Evolutionary conservation across 768 basidiomycete genomes (phyloP).

Genomic region (Ramaria rubella): DNA sequence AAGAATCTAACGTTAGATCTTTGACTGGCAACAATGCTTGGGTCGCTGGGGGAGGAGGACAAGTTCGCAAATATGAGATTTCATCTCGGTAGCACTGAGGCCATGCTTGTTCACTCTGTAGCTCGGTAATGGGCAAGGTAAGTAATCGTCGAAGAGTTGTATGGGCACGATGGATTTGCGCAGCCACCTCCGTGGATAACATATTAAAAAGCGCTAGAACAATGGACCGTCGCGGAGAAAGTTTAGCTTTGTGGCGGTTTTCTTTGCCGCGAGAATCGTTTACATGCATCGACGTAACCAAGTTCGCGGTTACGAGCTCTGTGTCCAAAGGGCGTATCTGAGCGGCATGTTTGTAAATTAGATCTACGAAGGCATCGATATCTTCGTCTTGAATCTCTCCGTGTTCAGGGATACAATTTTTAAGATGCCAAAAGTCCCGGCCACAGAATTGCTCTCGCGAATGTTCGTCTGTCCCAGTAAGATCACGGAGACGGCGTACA

Average conservation of each 20-base stretch:
- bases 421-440: slow-evolving; percentile 78
- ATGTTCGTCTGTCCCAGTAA: slow-evolving; percentile 35
- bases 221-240: slow-evolving; percentile 42
- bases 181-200: slow-evolving; percentile 45
- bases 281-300: not conserved
- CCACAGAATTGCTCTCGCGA: slow-evolving; percentile 42
- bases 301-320: slow-evolving; percentile 16
- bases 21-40: not conserved
- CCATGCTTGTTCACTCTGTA: slow-evolving; percentile 25
- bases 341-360: slow-evolving; percentile 55
- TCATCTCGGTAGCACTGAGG: slow-evolving; percentile 38
- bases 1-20: not conserved
- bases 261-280: not conserved
- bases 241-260: slow-evolving; percentile 15
- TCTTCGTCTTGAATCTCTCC: slow-evolving; percentile 58
- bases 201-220: slow-evolving; percentile 49
- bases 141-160: slow-evolving; percentile 54
- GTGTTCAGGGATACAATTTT: slow-evolving; percentile 59
- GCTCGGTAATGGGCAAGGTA: slow-evolving; percentile 33
- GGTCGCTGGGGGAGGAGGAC: slow-evolving; percentile 18
- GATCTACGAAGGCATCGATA: slow-evolving; percentile 61
- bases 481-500: slow-evolving; percentile 55
- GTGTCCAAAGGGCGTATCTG: slow-evolving; percentile 54
- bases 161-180: slow-evolving; percentile 53
- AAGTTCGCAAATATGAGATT: slow-evolving; percentile 40